phyloP scores from a whole-genome alignment of 306 rosid genomes.

The Abrus pulchellus region DNA sequence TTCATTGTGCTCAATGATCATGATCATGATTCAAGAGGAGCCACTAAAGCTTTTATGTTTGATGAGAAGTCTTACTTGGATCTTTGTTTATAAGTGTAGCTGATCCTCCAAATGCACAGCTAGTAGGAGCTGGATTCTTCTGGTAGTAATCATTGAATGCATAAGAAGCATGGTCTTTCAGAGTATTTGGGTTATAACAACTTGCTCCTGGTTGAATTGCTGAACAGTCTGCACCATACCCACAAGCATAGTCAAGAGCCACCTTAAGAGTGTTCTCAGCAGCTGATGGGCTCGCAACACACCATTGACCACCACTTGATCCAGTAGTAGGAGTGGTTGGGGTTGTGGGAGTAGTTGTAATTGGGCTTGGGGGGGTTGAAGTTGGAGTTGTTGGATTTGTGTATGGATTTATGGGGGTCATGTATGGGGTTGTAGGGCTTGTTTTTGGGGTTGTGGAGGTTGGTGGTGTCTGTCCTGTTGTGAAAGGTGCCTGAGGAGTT shows the following conservation, averaged over 20 bases:
- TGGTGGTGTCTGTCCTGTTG: slow-evolving; percentile 53
- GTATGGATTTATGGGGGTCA: slow-evolving; percentile 36
- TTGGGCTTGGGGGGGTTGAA: slow-evolving; percentile 43
- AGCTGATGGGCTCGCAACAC: slow-evolving; percentile 80
- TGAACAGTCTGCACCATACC: slow-evolving; percentile 95
- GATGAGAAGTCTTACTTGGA: slow-evolving; percentile 75
- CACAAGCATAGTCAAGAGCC: slow-evolving; percentile 98
- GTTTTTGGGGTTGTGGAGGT: slow-evolving; percentile 32
- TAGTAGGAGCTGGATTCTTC: slow-evolving; percentile 91
- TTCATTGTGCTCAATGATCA: neutral
- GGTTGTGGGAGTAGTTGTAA: slow-evolving; percentile 14
- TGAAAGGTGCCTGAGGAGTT: slow-evolving; percentile 61
- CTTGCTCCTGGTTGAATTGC: slow-evolving; percentile 74
- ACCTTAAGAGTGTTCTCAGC: slow-evolving; percentile 85
- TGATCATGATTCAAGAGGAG: neutral
- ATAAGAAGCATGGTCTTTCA: slow-evolving; percentile 87
- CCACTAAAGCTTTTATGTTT: neutral
- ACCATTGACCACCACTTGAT: slow-evolving; percentile 80
- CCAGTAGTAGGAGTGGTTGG: slow-evolving; percentile 49
- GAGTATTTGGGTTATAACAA: slow-evolving; percentile 85
- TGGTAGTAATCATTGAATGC: slow-evolving; percentile 94
- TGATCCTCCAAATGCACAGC: slow-evolving; percentile 93
- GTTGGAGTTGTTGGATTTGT: slow-evolving; percentile 47
- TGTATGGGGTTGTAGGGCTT: slow-evolving; percentile 46
- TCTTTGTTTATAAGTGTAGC: slow-evolving; percentile 79